Percentiles rank a stretch among this genome's conserved stretches.
phyloP scores from a whole-genome alignment of 768 basidiomycete genomes.

The Pisolithus albus region DNA sequence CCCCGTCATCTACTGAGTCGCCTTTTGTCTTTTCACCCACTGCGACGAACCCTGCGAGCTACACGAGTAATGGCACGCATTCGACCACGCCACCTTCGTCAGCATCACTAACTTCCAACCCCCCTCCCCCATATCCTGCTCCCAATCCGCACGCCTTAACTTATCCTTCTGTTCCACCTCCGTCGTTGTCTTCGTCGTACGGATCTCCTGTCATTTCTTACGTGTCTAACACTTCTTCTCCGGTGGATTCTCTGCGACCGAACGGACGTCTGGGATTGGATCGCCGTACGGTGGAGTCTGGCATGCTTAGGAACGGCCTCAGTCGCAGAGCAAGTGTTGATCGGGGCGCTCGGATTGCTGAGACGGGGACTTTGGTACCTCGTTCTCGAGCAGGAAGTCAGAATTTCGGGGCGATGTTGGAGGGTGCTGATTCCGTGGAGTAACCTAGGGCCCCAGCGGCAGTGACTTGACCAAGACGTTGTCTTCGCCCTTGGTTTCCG shows the following conservation, averaged over 20 bases:
- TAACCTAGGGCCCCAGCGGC: neutral
- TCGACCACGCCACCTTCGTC: constrained; percentile 72
- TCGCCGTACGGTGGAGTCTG: constrained; percentile 19
- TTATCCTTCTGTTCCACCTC: constrained; percentile 81
- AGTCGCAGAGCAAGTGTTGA: constrained; percentile 57
- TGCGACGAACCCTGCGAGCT: constrained; percentile 48
- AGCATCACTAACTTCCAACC: constrained; percentile 42
- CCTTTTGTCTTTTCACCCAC: constrained; percentile 63
- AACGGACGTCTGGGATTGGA: constrained; percentile 27
- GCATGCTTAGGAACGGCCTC: constrained; percentile 26
- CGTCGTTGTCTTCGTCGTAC: constrained; percentile 71
- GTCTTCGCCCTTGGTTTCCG: neutral
- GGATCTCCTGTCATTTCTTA: constrained; percentile 58
- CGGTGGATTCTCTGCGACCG: constrained; percentile 46
- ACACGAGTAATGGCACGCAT: constrained; percentile 53
- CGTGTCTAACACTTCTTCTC: constrained; percentile 38
- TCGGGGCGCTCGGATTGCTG: constrained; percentile 60
- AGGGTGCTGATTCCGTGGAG: constrained; percentile 22
- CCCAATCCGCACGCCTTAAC: constrained; percentile 41
- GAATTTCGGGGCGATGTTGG: constrained; percentile 30
- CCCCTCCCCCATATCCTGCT: constrained; percentile 25
- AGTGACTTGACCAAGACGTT: neutral
- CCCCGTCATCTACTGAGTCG: constrained; percentile 59
- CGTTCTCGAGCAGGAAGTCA: constrained; percentile 45
- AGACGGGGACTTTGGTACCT: constrained; percentile 52